Evolutionary conservation across 345 rosid species (phyloP).

Genomic region (Cardamine resedifolia): DNA sequence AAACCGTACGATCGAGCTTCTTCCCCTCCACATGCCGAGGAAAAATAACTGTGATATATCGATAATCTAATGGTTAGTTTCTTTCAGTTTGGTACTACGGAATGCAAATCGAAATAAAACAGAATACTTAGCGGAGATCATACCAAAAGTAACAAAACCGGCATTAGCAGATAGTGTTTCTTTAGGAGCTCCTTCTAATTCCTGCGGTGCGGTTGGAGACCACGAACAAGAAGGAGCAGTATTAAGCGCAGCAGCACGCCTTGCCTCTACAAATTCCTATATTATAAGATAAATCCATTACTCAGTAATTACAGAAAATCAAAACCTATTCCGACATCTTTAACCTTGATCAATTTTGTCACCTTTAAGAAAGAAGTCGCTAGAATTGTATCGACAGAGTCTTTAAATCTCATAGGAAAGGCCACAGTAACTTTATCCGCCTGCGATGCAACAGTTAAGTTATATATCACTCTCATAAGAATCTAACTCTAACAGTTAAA

Average conservation of each 20-base stretch:
- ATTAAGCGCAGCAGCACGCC: conserved; percentile 75
- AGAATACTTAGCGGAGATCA: conserved; percentile 7
- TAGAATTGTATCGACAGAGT: conserved; percentile 70
- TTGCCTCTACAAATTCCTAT: conserved; percentile 93
- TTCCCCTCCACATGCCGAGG: conserved; percentile 91
- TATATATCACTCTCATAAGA: conserved; percentile 12
- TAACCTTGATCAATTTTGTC: background rate
- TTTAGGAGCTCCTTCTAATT: conserved; percentile 66
- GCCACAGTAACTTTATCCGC: conserved; percentile 82
- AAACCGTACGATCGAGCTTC: conserved; percentile 84
- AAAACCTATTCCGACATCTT: background rate
- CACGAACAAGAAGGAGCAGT: conserved; percentile 85
- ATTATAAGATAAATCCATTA: background rate
- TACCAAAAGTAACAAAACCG: conserved; percentile 96
- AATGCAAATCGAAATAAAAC: background rate
- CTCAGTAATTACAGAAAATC: background rate
- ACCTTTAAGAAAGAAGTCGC: conserved; percentile 97
- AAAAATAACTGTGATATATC: conserved; percentile 71
- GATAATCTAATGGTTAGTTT: conserved; percentile 7
- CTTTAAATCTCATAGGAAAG: conserved; percentile 93
- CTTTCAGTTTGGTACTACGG: conserved; percentile 4
- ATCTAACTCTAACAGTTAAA: background rate
- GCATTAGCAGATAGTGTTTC: conserved; percentile 86
- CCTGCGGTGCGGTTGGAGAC: conserved; percentile 75
- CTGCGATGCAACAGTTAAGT: conserved; percentile 44